Evolutionary conservation across 495 filamentous ascomycete genomes (phyloP).

Genomic region (Aspergillus saccharolyticus): DNA sequence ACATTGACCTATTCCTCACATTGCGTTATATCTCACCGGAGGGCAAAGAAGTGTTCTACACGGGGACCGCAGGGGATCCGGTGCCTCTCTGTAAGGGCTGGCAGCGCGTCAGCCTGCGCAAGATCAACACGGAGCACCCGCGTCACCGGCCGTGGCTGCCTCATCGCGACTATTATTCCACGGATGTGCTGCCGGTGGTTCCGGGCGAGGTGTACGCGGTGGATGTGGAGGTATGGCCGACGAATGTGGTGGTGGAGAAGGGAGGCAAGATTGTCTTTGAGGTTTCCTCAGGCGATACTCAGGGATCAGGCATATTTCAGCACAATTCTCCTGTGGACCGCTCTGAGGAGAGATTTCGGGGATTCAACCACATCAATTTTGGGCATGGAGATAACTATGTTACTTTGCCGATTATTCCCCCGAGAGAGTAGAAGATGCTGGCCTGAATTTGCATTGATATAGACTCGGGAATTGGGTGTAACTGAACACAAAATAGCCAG

Average conservation of each 20-base stretch:
- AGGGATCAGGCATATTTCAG: conserved; percentile 53
- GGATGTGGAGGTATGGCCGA: conserved; percentile 67
- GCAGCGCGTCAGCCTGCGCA: conserved; percentile 51
- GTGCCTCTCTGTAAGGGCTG: conserved; percentile 36
- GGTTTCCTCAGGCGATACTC: conserved; percentile 54
- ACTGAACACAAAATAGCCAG: no score
- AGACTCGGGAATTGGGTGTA: not conserved
- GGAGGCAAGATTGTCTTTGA: conserved; percentile 51
- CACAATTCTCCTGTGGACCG: conserved; percentile 48
- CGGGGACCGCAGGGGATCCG: conserved; percentile 50
- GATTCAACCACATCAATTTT: conserved; percentile 53
- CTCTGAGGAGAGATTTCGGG: conserved; percentile 43
- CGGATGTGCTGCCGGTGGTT: conserved; percentile 50
- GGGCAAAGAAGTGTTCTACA: conserved; percentile 61
- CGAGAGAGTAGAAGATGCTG: conserved; percentile 4
- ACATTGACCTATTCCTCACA: conserved; percentile 64
- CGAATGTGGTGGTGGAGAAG: conserved; percentile 55
- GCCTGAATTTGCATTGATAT: no score
- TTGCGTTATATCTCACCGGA: conserved; percentile 51
- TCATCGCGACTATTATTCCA: conserved; percentile 55
- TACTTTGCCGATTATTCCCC: conserved; percentile 50
- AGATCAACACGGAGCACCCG: conserved; percentile 44
- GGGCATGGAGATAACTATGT: conserved; percentile 51
- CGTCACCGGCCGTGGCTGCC: conserved; percentile 50
- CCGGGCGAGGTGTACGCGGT: conserved; percentile 54